Evolutionary conservation across 2,329 filamentous ascomycete species (phyloP).

Genomic region (Stylonectria norvegica): DNA sequence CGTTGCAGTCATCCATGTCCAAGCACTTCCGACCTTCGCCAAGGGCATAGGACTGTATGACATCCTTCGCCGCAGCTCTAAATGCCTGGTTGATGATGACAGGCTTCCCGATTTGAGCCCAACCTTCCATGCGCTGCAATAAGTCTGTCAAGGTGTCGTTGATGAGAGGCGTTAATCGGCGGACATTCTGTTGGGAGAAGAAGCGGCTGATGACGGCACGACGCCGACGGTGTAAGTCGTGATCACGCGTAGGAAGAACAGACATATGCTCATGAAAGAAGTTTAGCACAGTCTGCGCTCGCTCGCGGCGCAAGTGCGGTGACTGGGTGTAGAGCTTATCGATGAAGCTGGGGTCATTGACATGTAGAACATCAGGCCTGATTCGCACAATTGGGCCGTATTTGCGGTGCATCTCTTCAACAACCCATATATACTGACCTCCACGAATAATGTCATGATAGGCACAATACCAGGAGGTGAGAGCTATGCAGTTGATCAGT

Average conservation of each 20-base stretch:
- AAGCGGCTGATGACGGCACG: conserved; percentile 20
- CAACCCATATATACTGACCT: conserved; percentile 15
- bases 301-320: conserved; percentile 8
- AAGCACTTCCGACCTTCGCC: conserved; percentile 26
- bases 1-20: conserved; percentile 29
- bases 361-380: conserved; percentile 24
- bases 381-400: conserved; percentile 36
- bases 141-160: conserved; percentile 10
- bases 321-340: conserved; percentile 19
- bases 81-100: conserved; percentile 7
- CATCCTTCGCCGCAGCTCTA: conserved; percentile 17
- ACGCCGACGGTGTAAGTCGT: conserved; percentile 21
- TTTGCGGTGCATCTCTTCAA: conserved; percentile 32
- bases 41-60: conserved; percentile 18
- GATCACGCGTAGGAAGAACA: conserved; percentile 19
- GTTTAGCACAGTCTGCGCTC: conserved; percentile 7
- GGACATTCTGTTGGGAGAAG: conserved; percentile 23
- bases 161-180: conserved; percentile 12
- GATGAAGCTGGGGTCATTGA: conserved; percentile 26
- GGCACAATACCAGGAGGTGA: conserved; percentile 12
- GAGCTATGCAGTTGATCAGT: conserved; percentile 2
- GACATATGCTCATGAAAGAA: conserved; percentile 5
- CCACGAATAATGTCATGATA: conserved; percentile 14
- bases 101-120: conserved; percentile 3
- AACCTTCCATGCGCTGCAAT: conserved; percentile 7